Conservation (phyloP, 2,329 filamentous ascomycete species). For the Cadophora malorum region DNA sequence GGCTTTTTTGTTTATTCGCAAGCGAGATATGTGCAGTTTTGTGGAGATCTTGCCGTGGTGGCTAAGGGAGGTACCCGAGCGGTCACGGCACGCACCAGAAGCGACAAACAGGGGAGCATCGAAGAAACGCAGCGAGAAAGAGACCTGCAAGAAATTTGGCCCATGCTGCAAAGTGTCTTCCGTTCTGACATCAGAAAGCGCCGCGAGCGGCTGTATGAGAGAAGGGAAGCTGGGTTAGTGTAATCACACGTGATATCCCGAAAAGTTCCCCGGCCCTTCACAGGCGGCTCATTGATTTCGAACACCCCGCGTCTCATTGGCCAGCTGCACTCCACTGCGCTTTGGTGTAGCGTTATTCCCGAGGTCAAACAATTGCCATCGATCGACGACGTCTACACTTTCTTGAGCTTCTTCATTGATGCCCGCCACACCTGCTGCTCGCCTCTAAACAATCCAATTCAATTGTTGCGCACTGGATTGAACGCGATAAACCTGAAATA, state of each 20-base stretch:
- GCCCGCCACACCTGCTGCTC: constrained; percentile 17
- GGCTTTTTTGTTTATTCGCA: too few relatives aligned
- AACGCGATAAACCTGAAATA: neutral
- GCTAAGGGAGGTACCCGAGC: too few relatives aligned
- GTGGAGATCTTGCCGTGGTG: too few relatives aligned
- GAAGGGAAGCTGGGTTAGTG: too few relatives aligned
- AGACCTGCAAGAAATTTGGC: too few relatives aligned
- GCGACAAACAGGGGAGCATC: too few relatives aligned
- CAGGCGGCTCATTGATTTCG: constrained; percentile 7
- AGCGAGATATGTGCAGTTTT: too few relatives aligned
- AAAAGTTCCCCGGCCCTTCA: neutral
- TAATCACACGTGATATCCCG: constrained; percentile 23
- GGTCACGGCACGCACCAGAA: too few relatives aligned
- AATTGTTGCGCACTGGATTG: constrained; percentile 10
- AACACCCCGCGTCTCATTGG: constrained; percentile 20
- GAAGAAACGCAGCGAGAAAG: too few relatives aligned
- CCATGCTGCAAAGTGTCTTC: too few relatives aligned
- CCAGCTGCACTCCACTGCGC: neutral
- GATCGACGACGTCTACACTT: constrained; percentile 30
- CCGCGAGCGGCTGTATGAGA: too few relatives aligned
- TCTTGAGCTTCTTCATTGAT: constrained; percentile 11
- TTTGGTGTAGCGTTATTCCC: constrained; percentile 29
- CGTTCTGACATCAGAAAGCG: too few relatives aligned
- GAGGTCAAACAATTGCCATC: constrained; percentile 30
- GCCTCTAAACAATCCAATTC: neutral